Evolutionary conservation across 257 asterid species (phyloP), one percentile per base, ranked within the genome.

Genomic region (Gentiana macrophylla): DNA sequence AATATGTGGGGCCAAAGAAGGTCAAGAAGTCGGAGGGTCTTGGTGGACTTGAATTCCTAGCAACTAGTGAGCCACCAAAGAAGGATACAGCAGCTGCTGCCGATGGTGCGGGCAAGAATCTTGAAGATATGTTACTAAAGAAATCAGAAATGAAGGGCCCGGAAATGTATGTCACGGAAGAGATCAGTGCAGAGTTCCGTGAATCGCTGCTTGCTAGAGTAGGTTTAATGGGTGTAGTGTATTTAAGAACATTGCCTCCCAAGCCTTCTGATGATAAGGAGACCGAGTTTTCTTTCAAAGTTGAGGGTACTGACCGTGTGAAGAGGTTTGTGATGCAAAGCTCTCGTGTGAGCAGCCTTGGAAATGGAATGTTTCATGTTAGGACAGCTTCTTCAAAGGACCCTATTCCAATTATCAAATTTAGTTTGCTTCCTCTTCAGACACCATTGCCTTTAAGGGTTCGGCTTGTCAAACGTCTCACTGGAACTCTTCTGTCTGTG

Each of bases 71-170:
- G 58, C 93, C 94, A 1, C 95, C 95, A 1, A 51, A 33, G 15
- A 74, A 70, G 67, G 24, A 60, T 63, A 58, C 67, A 35, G 70
- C 79, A 62, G 76, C 70, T 33, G 79, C 77, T 57, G 80, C 48
- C 55, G 79, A 76, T 71, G 85, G 68, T 47, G 78, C 65, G 45
- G 94, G 80, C 54, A 86, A 83, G 51, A 83, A 72, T 66, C 80
- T 87, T 37, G 98, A 84, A 73, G 96, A 91, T 79, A 46, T 87
- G 24, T 68, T 87, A 79, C 94, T 87, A 56, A 81, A 75, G 77
- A 87, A 87, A 71, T 77, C 91, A 54, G 91, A 84, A 63, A 91
- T 91, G 94, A 87, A 74, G 74, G 95, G 94, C 57, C 98, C 96
- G 1, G 96, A 91, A 67, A 87, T 91, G 95, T 87, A 79, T 64